phyloP scores from a whole-genome alignment of 1,139 yeast species.

The Saccharomyces hybrid region DNA sequence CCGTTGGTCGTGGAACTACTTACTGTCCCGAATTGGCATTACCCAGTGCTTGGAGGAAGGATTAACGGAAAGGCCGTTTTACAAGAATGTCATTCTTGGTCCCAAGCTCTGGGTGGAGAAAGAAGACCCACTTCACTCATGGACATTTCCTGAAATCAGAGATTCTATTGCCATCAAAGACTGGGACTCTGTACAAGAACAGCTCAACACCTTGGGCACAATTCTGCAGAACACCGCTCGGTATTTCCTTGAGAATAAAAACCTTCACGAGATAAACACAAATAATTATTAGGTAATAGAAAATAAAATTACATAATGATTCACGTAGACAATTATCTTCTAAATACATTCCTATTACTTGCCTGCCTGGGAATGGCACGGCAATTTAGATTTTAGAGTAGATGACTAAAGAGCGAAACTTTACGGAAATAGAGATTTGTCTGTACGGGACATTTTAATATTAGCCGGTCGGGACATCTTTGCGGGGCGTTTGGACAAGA shows the following conservation, averaged over 20 bases:
- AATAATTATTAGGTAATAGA: too few relatives aligned
- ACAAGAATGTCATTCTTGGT: slow-evolving; percentile 3
- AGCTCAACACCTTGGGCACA: slow-evolving; percentile 43
- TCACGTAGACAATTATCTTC: not conserved
- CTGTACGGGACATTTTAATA: not conserved
- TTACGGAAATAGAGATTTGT: not conserved
- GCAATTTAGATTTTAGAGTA: not conserved
- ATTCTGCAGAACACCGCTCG: slow-evolving; percentile 31
- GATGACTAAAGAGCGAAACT: not conserved
- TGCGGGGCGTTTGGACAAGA: not conserved
- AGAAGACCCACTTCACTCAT: not conserved
- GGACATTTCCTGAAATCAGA: slow-evolving; percentile 3
- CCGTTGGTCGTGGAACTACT: slow-evolving; percentile 4
- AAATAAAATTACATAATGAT: too few relatives aligned
- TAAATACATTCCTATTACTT: not conserved
- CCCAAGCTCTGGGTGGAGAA: slow-evolving; percentile 2
- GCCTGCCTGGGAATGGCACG: not conserved
- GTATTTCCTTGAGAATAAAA: not conserved
- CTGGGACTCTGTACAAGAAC: slow-evolving; percentile 50
- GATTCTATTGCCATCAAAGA: slow-evolving; percentile 30
- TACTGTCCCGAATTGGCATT: slow-evolving; percentile 40
- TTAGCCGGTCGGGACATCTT: not conserved
- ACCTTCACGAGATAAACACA: not conserved
- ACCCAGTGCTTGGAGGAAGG: slow-evolving; percentile 36
- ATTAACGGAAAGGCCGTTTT: slow-evolving; percentile 1